Conservation (phyloP, 2,329 filamentous ascomycete genomes). For the Volutella citrinella region DNA sequence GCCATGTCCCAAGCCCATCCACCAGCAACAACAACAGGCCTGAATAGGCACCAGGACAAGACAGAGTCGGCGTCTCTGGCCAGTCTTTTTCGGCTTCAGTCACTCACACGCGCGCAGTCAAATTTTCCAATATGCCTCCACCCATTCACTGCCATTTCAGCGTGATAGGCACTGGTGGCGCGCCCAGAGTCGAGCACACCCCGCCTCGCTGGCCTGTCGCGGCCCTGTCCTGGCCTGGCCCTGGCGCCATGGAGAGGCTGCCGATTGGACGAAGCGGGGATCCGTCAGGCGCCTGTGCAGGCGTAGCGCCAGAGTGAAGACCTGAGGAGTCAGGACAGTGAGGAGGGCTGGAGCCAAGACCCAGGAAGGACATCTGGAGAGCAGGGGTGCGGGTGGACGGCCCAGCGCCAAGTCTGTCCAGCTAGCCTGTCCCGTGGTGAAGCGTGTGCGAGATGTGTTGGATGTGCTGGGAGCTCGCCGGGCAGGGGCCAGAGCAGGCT, state of each 20-base stretch:
- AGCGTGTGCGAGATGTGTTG: background rate
- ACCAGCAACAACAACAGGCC: no score
- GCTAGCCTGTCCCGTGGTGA: background rate
- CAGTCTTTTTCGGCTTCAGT: no score
- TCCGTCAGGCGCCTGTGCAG: slow-evolving; percentile 26
- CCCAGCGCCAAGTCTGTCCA: background rate
- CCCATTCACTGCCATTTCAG: no score
- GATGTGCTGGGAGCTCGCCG: background rate
- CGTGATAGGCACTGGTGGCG: no score
- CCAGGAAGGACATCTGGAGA: background rate
- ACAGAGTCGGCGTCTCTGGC: no score
- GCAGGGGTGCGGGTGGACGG: background rate
- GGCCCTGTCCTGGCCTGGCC: no score
- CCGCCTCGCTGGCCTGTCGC: no score
- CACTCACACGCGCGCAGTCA: no score
- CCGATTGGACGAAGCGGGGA: slow-evolving; percentile 16
- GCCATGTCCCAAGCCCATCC: no score
- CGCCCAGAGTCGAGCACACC: no score
- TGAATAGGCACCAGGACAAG: no score
- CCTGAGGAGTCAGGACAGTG: slow-evolving; percentile 8
- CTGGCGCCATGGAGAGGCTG: slow-evolving; percentile 14
- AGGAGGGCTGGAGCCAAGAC: slow-evolving; percentile 1
- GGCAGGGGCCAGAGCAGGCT: slow-evolving; percentile 7
- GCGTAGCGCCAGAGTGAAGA: background rate
- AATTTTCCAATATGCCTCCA: no score